Conservation (phyloP, 2,329 filamentous ascomycete genomes). For the Calycina herbarum region DNA sequence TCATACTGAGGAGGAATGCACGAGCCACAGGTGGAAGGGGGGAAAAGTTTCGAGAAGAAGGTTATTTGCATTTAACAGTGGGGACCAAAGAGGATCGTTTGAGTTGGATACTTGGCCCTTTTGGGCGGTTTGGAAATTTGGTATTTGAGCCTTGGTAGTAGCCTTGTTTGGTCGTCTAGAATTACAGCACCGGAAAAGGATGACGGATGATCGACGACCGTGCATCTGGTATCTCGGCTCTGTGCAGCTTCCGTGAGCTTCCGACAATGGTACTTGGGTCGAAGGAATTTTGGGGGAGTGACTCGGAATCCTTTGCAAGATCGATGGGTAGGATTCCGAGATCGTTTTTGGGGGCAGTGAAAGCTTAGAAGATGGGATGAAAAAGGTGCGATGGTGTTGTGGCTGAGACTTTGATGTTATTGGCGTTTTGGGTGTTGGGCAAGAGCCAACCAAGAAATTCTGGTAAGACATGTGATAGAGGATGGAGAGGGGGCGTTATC, state of each 20-base stretch:
- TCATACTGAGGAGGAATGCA: conserved; percentile 8
- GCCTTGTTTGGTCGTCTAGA: neutral
- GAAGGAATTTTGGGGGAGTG: conserved; percentile 1
- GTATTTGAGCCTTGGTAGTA: neutral
- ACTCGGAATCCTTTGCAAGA: conserved; percentile 9
- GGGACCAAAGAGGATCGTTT: neutral
- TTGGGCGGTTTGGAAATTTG: neutral
- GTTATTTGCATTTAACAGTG: conserved; percentile 6
- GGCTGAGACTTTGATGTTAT: neutral
- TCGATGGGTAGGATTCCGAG: conserved; percentile 7
- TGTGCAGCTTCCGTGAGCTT: neutral
- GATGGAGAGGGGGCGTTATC: neutral
- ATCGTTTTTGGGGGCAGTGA: neutral
- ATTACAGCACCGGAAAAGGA: neutral
- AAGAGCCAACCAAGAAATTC: neutral
- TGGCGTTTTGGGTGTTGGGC: neutral
- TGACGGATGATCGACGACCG: conserved; percentile 12
- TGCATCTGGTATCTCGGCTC: conserved; percentile 2
- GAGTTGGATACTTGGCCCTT: neutral
- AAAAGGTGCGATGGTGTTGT: neutral
- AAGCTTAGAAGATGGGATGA: neutral
- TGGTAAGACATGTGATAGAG: neutral
- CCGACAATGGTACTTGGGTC: conserved; percentile 3
- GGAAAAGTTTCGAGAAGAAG: conserved; percentile 15
- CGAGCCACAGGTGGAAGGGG: conserved; percentile 2